Conservation (phyloP, 305 asterid species). For the Fraxinus greggii region DNA sequence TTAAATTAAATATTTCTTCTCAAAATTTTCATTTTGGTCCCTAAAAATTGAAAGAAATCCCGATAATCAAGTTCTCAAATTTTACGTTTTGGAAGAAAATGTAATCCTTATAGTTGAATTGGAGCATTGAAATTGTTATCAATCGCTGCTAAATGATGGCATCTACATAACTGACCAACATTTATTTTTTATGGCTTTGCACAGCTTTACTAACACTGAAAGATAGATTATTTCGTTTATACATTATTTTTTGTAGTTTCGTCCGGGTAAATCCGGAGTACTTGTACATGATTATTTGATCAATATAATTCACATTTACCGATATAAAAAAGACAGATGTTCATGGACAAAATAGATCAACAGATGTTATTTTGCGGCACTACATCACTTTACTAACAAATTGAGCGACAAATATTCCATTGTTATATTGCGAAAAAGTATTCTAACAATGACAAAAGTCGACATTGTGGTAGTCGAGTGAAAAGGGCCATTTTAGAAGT, state of each 20-base stretch:
- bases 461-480: not conserved
- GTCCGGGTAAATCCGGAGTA: no score
- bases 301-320: no score
- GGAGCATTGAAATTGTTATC: not conserved
- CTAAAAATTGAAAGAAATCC: not conserved
- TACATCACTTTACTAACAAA: not conserved
- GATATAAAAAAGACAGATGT: no score
- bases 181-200: no score
- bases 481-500: not conserved
- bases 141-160: not conserved
- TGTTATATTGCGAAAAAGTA: not conserved
- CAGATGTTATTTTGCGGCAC: not conserved
- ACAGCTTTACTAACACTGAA: no score
- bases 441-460: not conserved
- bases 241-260: no score
- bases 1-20: not conserved
- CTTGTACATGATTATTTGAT: no score
- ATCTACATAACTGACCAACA: not conserved
- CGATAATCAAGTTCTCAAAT: not conserved
- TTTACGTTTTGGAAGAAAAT: not conserved
- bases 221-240: no score
- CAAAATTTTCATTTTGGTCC: not conserved
- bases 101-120: not conserved
- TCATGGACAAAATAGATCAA: not conserved
- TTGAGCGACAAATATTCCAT: not conserved